These are phyloP conservation scores for Neopestalotiopsis rosae DNA, from an alignment of 2,329 filamentous ascomycete species.

Conservation along the genomic window DNA sequence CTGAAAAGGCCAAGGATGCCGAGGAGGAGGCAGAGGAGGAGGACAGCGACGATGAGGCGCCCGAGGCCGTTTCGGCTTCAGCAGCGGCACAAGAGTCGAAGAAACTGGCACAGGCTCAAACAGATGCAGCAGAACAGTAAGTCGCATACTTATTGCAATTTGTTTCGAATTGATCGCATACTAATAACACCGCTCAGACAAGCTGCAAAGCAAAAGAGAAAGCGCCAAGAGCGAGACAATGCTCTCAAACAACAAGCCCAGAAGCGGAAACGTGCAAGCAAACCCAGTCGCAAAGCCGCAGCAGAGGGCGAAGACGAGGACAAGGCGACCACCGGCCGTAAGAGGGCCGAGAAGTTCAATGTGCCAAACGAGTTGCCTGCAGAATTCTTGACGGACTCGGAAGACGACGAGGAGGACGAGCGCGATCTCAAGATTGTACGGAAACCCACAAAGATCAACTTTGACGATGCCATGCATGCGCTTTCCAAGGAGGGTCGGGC, in stretches of 20 bases:
- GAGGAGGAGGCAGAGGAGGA: conserved; percentile 37
- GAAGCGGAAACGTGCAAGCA: conserved; percentile 46
- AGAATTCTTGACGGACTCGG: conserved; percentile 58
- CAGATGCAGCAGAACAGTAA: conserved; percentile 58
- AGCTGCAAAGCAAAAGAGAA: conserved; percentile 56
- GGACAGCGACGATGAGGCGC: conserved; percentile 59
- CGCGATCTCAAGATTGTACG: conserved; percentile 29
- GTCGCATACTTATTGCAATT: conserved; percentile 29
- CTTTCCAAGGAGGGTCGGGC: conserved; percentile 43
- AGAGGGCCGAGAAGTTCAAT: conserved; percentile 39
- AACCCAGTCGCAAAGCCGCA: conserved; percentile 20
- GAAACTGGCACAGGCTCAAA: conserved; percentile 51
- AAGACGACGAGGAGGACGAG: conserved; percentile 30
- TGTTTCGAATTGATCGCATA: background rate
- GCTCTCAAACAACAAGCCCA: conserved; percentile 61
- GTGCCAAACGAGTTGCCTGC: conserved; percentile 56
- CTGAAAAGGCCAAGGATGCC: background rate
- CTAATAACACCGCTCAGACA: conserved; percentile 42
- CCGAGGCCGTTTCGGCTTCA: conserved; percentile 62
- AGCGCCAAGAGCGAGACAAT: conserved; percentile 59
- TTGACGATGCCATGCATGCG: conserved; percentile 45
- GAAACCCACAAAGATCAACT: conserved; percentile 49
- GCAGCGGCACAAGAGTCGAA: conserved; percentile 52
- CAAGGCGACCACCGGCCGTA: conserved; percentile 27
- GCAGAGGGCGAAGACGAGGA: conserved; percentile 25